Percentiles rank a stretch among this genome's conserved stretches.
Conservation (phyloP, 1,284 basidiomycete species). For the Sanghuangporus weigelae region DNA sequence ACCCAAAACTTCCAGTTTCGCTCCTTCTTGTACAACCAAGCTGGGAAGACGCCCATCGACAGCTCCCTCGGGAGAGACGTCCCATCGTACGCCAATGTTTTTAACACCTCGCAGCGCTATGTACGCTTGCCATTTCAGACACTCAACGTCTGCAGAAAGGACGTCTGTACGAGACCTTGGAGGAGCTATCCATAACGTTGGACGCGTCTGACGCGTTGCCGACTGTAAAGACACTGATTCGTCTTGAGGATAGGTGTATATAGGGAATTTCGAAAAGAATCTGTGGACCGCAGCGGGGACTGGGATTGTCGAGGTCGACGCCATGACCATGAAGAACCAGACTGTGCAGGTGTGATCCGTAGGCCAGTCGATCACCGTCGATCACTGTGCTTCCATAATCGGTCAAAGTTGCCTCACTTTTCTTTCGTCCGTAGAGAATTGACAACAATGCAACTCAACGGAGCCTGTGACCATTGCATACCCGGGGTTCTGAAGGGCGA, state of each 20-base stretch:
- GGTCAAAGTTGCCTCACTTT: background rate
- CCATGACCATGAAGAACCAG: conserved; percentile 4
- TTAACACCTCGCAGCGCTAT: conserved; percentile 61
- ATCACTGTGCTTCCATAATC: background rate
- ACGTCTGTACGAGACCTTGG: conserved; percentile 33
- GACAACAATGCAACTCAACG: no score
- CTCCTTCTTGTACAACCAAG: conserved; percentile 39
- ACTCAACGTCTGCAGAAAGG: conserved; percentile 72
- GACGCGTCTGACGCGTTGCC: conserved; percentile 26
- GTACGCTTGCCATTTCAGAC: conserved; percentile 82
- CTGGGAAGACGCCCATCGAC: conserved; percentile 63
- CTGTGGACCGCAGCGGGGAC: conserved; percentile 36
- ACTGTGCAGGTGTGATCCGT: background rate
- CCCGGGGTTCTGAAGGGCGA: no score
- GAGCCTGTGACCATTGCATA: no score
- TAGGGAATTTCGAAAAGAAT: conserved; percentile 48
- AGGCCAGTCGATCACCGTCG: background rate
- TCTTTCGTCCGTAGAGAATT: no score
- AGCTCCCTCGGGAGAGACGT: conserved; percentile 61
- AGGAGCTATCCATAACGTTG: conserved; percentile 63
- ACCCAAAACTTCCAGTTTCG: conserved; percentile 49
- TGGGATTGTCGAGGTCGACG: conserved; percentile 16
- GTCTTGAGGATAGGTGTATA: conserved; percentile 41
- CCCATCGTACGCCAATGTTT: conserved; percentile 52
- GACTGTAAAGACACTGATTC: conserved; percentile 23